Evolutionary conservation across 805 yeast species (phyloP).

Genomic region (Kodamaea restingae): DNA sequence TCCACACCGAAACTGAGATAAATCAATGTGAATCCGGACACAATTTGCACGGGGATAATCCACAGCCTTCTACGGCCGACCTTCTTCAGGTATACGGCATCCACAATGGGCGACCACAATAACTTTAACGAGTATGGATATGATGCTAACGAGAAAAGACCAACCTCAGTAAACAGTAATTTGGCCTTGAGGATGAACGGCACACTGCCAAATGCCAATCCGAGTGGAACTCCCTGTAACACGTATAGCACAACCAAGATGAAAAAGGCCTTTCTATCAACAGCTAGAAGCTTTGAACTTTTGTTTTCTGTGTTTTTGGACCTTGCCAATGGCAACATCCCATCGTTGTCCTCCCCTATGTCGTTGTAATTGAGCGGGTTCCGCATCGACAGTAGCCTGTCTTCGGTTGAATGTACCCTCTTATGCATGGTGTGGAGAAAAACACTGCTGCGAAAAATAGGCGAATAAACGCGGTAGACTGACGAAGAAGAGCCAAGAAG

Average conservation of each 20-base stretch:
- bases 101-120: constrained; percentile 95
- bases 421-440: constrained; percentile 16
- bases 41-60: constrained; percentile 88
- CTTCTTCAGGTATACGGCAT: constrained; percentile 64
- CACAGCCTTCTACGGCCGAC: constrained; percentile 86
- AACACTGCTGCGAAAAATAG: neutral
- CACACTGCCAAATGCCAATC: constrained; percentile 89
- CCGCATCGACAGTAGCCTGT: constrained; percentile 10
- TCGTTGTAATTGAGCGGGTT: constrained; percentile 20
- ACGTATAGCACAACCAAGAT: constrained; percentile 72
- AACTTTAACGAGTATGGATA: constrained; percentile 92
- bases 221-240: constrained; percentile 95
- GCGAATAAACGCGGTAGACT: too few relatives aligned
- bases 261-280: constrained; percentile 71
- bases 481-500: neutral
- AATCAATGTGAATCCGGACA: constrained; percentile 69
- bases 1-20: constrained; percentile 60
- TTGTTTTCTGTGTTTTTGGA: constrained; percentile 2
- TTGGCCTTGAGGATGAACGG: constrained; percentile 86
- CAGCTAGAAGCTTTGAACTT: constrained; percentile 6
- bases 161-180: constrained; percentile 83
- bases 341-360: constrained; percentile 32
- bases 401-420: constrained; percentile 17
- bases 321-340: constrained; percentile 28
- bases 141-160: constrained; percentile 84